Evolutionary conservation across 768 basidiomycete species (phyloP), one percentile per base, ranked within the genome.

Genomic region (Podaxis mareebaensis): DNA sequence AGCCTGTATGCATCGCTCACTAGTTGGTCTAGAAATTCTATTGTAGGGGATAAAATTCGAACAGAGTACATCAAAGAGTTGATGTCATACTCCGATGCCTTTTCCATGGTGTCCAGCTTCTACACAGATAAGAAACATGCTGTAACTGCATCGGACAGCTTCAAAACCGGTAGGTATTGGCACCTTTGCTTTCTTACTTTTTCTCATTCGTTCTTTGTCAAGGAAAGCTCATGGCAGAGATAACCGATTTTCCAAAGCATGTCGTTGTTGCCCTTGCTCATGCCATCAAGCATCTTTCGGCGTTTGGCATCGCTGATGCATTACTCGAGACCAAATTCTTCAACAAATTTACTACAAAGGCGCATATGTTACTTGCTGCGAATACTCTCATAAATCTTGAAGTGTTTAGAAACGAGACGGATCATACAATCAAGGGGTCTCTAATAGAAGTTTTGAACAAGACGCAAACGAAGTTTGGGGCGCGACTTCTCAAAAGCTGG

Each of bases 301-400:
- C 79, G 0, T 98, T 95, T 76, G 84, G 80, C 38, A 83, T 98
- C 33, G 90, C 92, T 15, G 88, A 92, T 65, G 87, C 89, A 17
- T 85, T 98, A 65, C 69, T 88, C 5, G 89, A 92, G 66, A 87
- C 91, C 2, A 82, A 82, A 24, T 92, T 92, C 71, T 96, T 97
- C 76, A 81, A 78, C 20, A 85, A 78, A 69, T 99, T 99, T 70
- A 79, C 91, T 3, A 85, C 87, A 24, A 82, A 84, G 60, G 83
- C 86, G 0, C 89, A 93, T 66, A 96, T 99, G 96, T 79, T 94
- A 22, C 81, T 99, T 52, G 91, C 90, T 53, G 89, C 88, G 26
- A 97, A 94, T 71, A 96, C 96, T 0, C 75, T 99, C 11, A 82
- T 83, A 12, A 98, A 97, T 71, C 74, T 96, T 76, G 96, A 99